Evolutionary conservation across 1,284 basidiomycete species (phyloP).

Genomic region (Erythrobasidium hasegawianum): DNA sequence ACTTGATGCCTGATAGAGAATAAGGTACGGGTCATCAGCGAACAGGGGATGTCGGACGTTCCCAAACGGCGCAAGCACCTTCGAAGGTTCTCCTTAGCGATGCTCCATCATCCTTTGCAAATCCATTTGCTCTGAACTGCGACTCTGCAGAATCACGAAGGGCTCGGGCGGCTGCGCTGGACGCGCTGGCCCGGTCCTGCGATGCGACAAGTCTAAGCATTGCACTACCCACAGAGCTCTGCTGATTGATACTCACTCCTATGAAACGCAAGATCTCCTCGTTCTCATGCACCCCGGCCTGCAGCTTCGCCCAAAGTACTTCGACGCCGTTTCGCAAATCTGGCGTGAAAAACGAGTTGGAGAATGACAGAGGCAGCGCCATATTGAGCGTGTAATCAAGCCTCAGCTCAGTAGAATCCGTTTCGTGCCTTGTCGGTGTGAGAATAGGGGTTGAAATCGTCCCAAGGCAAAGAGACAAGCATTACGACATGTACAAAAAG

Average conservation of each 20-base stretch:
- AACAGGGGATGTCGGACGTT: neutral
- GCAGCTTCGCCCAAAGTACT: conserved; percentile 21
- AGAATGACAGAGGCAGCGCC: conserved; percentile 26
- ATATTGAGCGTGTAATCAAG: too few species aligned
- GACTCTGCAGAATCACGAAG: conserved; percentile 17
- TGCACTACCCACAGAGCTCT: neutral
- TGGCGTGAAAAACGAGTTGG: conserved; percentile 29
- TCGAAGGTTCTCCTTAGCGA: conserved; percentile 27
- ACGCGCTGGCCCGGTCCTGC: conserved; percentile 25
- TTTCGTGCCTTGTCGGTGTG: too few species aligned
- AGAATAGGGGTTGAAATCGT: too few species aligned
- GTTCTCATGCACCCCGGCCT: conserved; percentile 22
- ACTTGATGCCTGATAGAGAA: conserved; percentile 9
- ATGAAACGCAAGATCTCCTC: conserved; percentile 27
- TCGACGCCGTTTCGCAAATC: conserved; percentile 11
- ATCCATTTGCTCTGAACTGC: conserved; percentile 14
- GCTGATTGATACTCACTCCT: neutral
- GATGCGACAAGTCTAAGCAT: neutral
- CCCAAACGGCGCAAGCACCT: neutral
- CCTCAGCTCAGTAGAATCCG: too few species aligned
- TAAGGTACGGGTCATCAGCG: neutral
- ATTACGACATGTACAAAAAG: too few species aligned
- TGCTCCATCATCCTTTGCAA: conserved; percentile 22
- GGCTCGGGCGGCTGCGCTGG: conserved; percentile 16
- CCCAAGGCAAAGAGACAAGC: too few species aligned